Evolutionary conservation across 1,284 basidiomycete genomes (phyloP).

Genomic region (Apiotrichum mycotoxinovorans): DNA sequence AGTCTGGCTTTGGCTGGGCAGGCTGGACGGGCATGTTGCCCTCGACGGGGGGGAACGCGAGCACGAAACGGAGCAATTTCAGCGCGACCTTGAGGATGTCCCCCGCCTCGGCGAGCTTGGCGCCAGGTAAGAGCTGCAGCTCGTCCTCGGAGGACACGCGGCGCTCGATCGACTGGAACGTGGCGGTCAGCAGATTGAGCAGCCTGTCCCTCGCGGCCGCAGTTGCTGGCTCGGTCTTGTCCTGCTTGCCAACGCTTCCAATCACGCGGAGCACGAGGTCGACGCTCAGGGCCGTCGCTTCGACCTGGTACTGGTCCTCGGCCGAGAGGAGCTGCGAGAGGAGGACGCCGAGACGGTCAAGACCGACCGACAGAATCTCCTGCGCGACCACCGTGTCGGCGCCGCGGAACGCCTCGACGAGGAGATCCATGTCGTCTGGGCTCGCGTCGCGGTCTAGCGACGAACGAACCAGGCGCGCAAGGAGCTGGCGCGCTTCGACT

Average conservation of each 20-base stretch:
- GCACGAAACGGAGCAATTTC: conserved; percentile 33
- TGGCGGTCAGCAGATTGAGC: conserved; percentile 34
- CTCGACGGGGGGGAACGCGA: conserved; percentile 30
- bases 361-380: conserved; percentile 40
- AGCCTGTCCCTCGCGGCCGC: conserved; percentile 35
- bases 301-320: conserved; percentile 33
- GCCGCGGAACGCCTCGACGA: conserved; percentile 45
- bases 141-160: conserved; percentile 28
- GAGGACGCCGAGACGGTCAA: conserved; percentile 36
- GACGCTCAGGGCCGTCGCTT: conserved; percentile 24
- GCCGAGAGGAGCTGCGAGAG: conserved; percentile 35
- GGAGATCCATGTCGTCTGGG: conserved; percentile 43
- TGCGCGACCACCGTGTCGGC: conserved; percentile 40
- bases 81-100: conserved; percentile 30
- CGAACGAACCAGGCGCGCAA: conserved; percentile 33
- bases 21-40: conserved; percentile 7
- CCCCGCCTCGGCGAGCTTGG: conserved; percentile 29
- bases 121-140: conserved; percentile 24
- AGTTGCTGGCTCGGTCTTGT: conserved; percentile 9
- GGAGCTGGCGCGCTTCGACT: conserved; percentile 32
- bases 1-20: conserved; percentile 37
- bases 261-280: conserved; percentile 42
- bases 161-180: conserved; percentile 40
- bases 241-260: conserved; percentile 22
- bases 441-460: conserved; percentile 37